A percentile compares a stretch with the other conserved stretches of the same genome.
phyloP scores from a whole-genome alignment of 139 green algal genomes.

The Coccomyxa sp. region DNA sequence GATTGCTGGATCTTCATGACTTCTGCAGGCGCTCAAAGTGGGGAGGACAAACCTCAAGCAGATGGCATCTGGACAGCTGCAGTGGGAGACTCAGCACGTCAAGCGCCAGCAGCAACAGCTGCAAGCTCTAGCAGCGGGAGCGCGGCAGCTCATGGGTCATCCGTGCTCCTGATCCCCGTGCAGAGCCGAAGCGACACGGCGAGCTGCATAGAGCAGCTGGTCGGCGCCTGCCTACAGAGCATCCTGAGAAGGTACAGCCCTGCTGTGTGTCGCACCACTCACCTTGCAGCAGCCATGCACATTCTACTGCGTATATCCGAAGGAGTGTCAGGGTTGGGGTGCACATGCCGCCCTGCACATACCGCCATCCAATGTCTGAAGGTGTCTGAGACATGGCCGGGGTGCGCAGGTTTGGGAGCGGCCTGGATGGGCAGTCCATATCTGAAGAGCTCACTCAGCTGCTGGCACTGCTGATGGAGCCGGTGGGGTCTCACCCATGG shows the following conservation, averaged over 20 bases:
- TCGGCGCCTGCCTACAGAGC: conserved; percentile 15
- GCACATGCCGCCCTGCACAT: not conserved
- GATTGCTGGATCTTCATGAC: not conserved
- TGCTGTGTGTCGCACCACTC: not conserved
- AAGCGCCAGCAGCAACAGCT: not conserved
- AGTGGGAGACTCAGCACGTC: not conserved
- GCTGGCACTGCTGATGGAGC: conserved; percentile 7
- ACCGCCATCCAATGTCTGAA: not conserved
- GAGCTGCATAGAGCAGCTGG: conserved; percentile 8
- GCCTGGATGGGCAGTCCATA: not conserved
- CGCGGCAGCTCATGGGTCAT: no score
- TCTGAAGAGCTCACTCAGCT: conserved; percentile 12
- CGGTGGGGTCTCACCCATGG: conserved; percentile 6
- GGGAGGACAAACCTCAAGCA: conserved; percentile 1
- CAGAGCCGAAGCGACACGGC: conserved; percentile 6
- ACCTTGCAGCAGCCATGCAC: no score
- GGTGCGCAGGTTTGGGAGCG: conserved; percentile 13
- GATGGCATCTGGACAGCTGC: not conserved
- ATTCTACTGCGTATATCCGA: not conserved
- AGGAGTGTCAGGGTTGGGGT: not conserved
- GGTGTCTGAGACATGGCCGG: not conserved
- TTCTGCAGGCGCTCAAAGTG: not conserved
- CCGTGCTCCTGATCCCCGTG: conserved; percentile 21
- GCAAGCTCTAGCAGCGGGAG: not conserved
- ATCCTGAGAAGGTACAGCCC: conserved; percentile 8